A percentile compares a stretch with the other conserved stretches of the same genome.
phyloP scores from a whole-genome alignment of 305 asterid species.

The Salvia sclarea region DNA sequence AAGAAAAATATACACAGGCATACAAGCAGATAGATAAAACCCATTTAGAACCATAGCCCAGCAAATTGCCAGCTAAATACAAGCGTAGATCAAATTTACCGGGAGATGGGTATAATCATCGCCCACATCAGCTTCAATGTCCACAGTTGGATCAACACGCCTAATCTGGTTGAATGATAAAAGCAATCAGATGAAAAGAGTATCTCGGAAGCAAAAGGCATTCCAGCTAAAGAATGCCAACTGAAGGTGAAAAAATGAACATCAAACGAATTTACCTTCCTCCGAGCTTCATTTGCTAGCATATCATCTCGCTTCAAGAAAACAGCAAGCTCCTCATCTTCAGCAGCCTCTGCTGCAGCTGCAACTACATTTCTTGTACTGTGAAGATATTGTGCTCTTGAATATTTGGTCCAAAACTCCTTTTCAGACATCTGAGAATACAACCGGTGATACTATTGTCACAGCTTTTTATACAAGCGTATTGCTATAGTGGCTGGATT shows the following conservation, averaged over 20 bases:
- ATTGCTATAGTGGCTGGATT: conserved; percentile 18
- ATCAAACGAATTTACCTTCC: conserved; percentile 59
- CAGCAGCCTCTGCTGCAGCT: conserved; percentile 99
- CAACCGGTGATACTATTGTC: conserved; percentile 8
- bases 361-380: conserved; percentile 90
- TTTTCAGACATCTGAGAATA: conserved; percentile 68
- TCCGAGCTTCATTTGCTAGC: conserved; percentile 88
- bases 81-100: conserved; percentile 47
- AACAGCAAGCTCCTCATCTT: conserved; percentile 98
- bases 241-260: conserved; percentile 1
- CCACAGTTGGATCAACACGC: conserved; percentile 93
- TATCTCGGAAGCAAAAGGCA: conserved; percentile 17
- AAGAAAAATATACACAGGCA: conserved; percentile 3
- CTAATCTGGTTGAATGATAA: conserved; percentile 62
- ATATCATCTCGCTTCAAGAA: conserved; percentile 92
- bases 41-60: conserved; percentile 30
- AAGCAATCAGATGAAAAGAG: conserved; percentile 29
- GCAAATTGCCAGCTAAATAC: conserved; percentile 29
- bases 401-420: conserved; percentile 93
- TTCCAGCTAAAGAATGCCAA: conserved; percentile 25
- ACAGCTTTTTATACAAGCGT: conserved; percentile 20
- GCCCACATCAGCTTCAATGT: conserved; percentile 95
- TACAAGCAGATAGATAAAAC: conserved; percentile 27
- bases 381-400: conserved; percentile 83
- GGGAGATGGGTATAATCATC: conserved; percentile 92